These are phyloP conservation scores for Populus pruinosa DNA, from an alignment of 345 rosid species.

Conservation along the genomic window DNA sequence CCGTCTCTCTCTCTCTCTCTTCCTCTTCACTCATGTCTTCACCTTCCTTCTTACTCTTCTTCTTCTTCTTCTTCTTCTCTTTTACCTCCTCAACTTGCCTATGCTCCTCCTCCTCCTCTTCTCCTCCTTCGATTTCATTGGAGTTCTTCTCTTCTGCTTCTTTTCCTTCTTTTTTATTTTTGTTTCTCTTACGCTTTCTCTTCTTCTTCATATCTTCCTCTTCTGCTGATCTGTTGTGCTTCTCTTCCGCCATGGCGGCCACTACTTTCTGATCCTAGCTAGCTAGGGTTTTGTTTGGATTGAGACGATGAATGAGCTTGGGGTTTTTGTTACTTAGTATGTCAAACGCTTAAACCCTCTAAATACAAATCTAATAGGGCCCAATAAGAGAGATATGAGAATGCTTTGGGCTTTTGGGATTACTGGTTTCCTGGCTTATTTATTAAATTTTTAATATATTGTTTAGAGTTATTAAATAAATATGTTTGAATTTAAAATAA, in stretches of 20 bases:
- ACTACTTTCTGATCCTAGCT: not conserved
- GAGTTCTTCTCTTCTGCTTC: not conserved
- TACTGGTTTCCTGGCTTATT: too few relatives aligned
- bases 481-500: too few relatives aligned
- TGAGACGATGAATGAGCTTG: not conserved
- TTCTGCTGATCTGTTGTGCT: not conserved
- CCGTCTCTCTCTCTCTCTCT: conserved; percentile 20
- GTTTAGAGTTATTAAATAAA: too few relatives aligned
- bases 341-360: not conserved
- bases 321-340: not conserved
- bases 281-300: not conserved
- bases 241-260: conserved; percentile 1
- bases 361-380: not conserved
- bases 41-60: not conserved
- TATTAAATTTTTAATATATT: too few relatives aligned
- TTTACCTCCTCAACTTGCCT: not conserved
- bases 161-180: not conserved
- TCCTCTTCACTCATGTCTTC: conserved; percentile 19
- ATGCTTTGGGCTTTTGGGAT: not conserved
- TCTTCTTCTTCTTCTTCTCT: not conserved
- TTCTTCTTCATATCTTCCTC: not conserved
- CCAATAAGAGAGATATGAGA: not conserved
- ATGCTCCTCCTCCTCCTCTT: not conserved
- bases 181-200: conserved; percentile 25
- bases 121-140: conserved; percentile 10